Evolutionary conservation across 305 asterid genomes (phyloP), one percentile per base, ranked within the genome.

Genomic region (Fraxinus platypoda): DNA sequence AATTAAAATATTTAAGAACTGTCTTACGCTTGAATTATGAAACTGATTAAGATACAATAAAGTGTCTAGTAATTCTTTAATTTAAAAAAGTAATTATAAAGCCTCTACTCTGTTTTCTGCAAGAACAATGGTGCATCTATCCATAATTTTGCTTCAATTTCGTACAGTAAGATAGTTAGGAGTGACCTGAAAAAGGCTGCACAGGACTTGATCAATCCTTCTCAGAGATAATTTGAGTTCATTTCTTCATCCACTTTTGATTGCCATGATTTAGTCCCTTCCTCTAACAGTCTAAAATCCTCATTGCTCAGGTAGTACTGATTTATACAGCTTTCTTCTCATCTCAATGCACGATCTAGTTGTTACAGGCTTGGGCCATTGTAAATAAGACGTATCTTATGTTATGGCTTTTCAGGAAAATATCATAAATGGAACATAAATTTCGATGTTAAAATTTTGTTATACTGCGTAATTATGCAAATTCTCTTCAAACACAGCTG

Each of bases 401-500:
- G 3, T 66, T 1, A 66, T 4, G 19, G 74, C 7, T 28, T 68
- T 13, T 68, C 37, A 28, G 74, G 37, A 26, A 68, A 68, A 68
- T 26, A 26, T 68, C 9, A 13, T 68, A 46, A 76, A 9, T 46
- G 66, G 79, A 13, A 84, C 73, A 73, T 23, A 62, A 3, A 28
- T 77, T 79, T 28, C 21, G 35, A 38, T 31, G 83, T 75, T 81
- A 34, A 1, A 37, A 38, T 25, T 34, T 11, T 25, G 75, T 1
- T 23, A 28, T 26, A 34, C 43, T 80, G 66, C 70, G 43, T 46
- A 41, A 81, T 76, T 75, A 13, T 78, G 26, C 62, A 79, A 75
- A 41, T 49, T 81, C 75, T 66, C 2, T 62, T 72, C 41, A 43
- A 81, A 74, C 80, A 80, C 87, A 93, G 97, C 85, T 93, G 46